phyloP scores from a whole-genome alignment of 495 filamentous ascomycete genomes.

The Aspergillus nidulans region DNA sequence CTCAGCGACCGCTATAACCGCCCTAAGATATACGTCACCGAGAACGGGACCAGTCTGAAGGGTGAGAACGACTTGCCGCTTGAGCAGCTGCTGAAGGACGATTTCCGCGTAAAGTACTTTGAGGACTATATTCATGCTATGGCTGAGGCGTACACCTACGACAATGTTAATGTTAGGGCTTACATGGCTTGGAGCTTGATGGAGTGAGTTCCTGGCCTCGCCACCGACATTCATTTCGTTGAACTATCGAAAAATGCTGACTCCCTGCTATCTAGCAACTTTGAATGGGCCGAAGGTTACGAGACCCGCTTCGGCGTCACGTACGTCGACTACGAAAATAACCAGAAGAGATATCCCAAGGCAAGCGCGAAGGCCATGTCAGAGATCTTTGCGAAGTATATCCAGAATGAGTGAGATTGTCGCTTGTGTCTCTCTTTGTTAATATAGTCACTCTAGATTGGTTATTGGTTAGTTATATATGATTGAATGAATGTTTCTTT shows the following conservation, averaged over 20 bases:
- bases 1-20: conserved; percentile 69
- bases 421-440: background rate
- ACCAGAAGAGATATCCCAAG: conserved; percentile 73
- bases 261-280: conserved; percentile 35
- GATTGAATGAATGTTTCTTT: background rate
- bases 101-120: conserved; percentile 73
- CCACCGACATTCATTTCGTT: background rate
- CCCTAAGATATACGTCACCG: conserved; percentile 76
- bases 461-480: background rate
- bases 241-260: conserved; percentile 9
- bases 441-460: background rate
- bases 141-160: conserved; percentile 60
- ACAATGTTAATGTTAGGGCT: conserved; percentile 65
- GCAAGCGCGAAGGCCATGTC: conserved; percentile 67
- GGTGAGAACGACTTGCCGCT: conserved; percentile 70
- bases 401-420: conserved; percentile 23
- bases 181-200: conserved; percentile 82
- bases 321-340: conserved; percentile 69
- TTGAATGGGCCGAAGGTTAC: conserved; percentile 71
- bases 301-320: conserved; percentile 79
- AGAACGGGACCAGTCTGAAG: conserved; percentile 75
- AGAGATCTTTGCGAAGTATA: conserved; percentile 53
- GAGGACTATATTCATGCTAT: conserved; percentile 66
- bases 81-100: conserved; percentile 66
- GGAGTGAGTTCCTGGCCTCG: conserved; percentile 58